Evolutionary conservation across 306 rosid genomes (phyloP).

Genomic region (Trifolium repens): DNA sequence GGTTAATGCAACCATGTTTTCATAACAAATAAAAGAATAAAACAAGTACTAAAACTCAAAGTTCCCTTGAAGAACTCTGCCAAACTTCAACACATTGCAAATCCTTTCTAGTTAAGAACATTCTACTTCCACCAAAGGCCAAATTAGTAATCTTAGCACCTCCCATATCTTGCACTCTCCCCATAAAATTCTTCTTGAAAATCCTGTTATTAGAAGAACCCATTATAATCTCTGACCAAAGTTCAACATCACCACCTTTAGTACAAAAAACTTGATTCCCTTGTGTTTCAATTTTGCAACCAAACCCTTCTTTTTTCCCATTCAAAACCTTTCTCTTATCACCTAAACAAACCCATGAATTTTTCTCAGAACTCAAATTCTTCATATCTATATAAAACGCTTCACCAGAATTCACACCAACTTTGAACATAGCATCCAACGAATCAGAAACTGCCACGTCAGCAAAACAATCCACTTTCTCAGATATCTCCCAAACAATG

Average conservation of each 20-base stretch:
- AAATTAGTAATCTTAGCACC: slow-evolving; percentile 66
- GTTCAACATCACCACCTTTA: slow-evolving; percentile 71
- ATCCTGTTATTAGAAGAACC: slow-evolving; percentile 55
- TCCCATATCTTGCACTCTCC: slow-evolving; percentile 76
- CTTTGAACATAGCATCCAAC: slow-evolving; percentile 68
- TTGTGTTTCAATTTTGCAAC: slow-evolving; percentile 79
- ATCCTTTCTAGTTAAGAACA: slow-evolving; percentile 83
- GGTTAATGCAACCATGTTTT: background rate
- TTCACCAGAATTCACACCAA: slow-evolving; percentile 84
- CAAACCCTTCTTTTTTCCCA: slow-evolving; percentile 85
- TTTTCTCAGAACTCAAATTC: slow-evolving; percentile 56
- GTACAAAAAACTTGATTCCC: slow-evolving; percentile 86
- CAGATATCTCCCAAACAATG: slow-evolving; percentile 70
- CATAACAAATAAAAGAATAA: background rate
- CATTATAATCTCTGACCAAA: slow-evolving; percentile 84
- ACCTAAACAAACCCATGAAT: slow-evolving; percentile 76
- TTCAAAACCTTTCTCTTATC: slow-evolving; percentile 53
- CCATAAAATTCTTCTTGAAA: slow-evolving; percentile 82
- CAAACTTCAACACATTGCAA: slow-evolving; percentile 88
- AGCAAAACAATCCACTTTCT: slow-evolving; percentile 81
- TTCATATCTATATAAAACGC: slow-evolving; percentile 69
- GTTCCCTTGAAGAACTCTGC: slow-evolving; percentile 73
- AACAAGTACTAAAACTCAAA: slow-evolving; percentile 34
- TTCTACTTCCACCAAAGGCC: slow-evolving; percentile 87
- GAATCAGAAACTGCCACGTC: slow-evolving; percentile 75